Base-by-base conservation (phyloP, 805 yeast genomes). In the Wickerhamiella bombiphila region DNA sequence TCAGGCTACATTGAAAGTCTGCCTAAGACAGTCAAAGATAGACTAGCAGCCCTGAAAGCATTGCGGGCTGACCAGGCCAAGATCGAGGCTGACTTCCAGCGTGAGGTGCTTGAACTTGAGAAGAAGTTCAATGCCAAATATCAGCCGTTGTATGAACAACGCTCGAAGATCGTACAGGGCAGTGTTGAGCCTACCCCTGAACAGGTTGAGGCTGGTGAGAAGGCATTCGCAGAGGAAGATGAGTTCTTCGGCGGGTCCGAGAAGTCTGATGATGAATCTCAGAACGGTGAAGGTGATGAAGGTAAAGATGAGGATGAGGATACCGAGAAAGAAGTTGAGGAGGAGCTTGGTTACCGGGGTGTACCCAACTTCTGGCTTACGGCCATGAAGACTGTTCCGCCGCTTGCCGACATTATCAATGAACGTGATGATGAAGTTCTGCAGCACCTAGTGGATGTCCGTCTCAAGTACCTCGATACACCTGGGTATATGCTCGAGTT, bases 321-420 rank as follows among this genome's bases (percentile, higher is more conserved):
- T 18, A 55, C 53, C 1, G 66, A 62, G 7, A 68, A 60, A 13
- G 69, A 59, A 21, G 35, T 56, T 38, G 29, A 47, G 20, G 47
- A 44, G 14, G 57, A 54, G 2, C 64, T 58, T 22, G 64, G 59
- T 16, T 60, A 65, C 35, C 66, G 66, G 44, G 98, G 98, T 46
- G 72, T 91, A 48, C 97, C 98, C 41, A 75, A 80, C 35, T 91
- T 91, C 68, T 91, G 98, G 98, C 69, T 88, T 52, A 91, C 97
- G 15, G 93, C 97, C 4, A 65, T 91, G 60, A 88, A 80, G 58
- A 91, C 86, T 62, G 66, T 91, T 50, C 72, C 75, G 21, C 74
- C 80, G 21, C 73, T 86, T 35, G 71, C 83, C 24, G 93, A 85
- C 44, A 74, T 82, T 46, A 80, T 91, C 50, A 74, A 91, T 32